phyloP scores from a whole-genome alignment of 768 basidiomycete species.

The Lactifluus subvellereus region DNA sequence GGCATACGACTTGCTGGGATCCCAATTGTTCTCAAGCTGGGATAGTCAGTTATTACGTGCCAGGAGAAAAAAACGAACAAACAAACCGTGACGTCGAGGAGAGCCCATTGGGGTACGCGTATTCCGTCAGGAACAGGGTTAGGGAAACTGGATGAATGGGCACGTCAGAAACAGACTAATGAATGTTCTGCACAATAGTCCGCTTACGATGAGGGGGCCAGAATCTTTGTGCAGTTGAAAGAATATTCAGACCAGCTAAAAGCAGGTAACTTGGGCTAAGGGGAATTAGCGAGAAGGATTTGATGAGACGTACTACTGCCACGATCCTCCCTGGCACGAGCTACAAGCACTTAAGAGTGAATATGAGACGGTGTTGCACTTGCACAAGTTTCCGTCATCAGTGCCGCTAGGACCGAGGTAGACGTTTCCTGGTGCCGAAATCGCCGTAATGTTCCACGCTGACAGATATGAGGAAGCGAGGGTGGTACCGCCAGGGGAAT shows the following conservation, averaged over 20 bases:
- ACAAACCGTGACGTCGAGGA: slow-evolving; percentile 1
- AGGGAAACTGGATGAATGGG: neutral
- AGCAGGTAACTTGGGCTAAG: neutral
- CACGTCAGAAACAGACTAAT: neutral
- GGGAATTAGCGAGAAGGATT: too few relatives aligned
- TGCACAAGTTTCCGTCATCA: slow-evolving; percentile 4
- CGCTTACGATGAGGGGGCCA: slow-evolving; percentile 5
- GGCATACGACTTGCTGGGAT: neutral
- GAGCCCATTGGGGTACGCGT: slow-evolving; percentile 6
- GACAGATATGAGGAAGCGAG: neutral
- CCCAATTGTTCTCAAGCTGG: neutral
- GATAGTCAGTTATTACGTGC: neutral
- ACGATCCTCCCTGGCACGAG: neutral
- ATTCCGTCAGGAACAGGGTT: slow-evolving; percentile 7
- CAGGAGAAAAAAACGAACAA: neutral
- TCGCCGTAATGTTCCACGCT: slow-evolving; percentile 9
- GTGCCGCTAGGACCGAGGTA: neutral
- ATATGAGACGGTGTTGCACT: slow-evolving; percentile 11
- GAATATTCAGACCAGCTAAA: slow-evolving; percentile 2
- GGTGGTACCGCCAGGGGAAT: neutral
- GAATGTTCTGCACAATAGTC: too few relatives aligned
- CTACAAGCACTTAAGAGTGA: slow-evolving; percentile 14
- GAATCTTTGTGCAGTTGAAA: neutral
- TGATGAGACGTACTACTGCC: neutral
- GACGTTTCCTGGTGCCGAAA: neutral